Evolutionary conservation across 2,329 filamentous ascomycete genomes (phyloP), one percentile per base, ranked within the genome.

Genomic region (Scedosporium boydii): DNA sequence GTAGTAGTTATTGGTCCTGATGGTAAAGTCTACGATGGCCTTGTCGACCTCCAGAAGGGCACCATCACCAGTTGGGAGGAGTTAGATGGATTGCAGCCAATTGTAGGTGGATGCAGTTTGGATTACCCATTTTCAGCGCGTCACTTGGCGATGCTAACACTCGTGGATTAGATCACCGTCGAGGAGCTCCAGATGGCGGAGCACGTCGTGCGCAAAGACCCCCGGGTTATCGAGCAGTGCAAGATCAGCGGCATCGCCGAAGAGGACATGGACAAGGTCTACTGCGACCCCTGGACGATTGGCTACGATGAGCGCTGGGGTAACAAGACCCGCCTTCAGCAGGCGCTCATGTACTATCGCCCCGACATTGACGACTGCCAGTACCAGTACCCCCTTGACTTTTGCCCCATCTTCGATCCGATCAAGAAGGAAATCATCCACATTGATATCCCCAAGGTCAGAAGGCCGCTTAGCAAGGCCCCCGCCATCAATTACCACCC

Each of bases 221-320:
- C 90, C 14, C 89, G 88, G 69, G 91, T 96, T 64, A 95, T 96
- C 67, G 91, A 96, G 75, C 92, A 96, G 74, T 97, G 93, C 70
- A 84, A 83, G 6, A 83, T 96, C 64, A 83, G 91, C 64, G 93
- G 93, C 1, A 90, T 97, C 64, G 84, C 90, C 12, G 82, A 81
- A 63, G 82, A 89, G 67, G 90, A 96, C 64, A 96, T 97, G 93
- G 79, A 95, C 79, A 96, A 96, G 76, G 90, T 97, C 58, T 96
- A 96, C 78, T 96, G 92, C 74, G 93, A 97, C 72, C 91, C 91
- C 10, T 97, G 93, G 93, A 96, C 93, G 0, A 96, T 97, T 74
- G 93, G 93, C 58, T 96, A 91, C 71, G 93, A 97, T 69, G 90
- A 96, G 77, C 87, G 93, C 55, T 95, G 92, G 69, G 93, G 92